Conservation (phyloP, 805 yeast species). For the Saccharomycopsis sp. region DNA sequence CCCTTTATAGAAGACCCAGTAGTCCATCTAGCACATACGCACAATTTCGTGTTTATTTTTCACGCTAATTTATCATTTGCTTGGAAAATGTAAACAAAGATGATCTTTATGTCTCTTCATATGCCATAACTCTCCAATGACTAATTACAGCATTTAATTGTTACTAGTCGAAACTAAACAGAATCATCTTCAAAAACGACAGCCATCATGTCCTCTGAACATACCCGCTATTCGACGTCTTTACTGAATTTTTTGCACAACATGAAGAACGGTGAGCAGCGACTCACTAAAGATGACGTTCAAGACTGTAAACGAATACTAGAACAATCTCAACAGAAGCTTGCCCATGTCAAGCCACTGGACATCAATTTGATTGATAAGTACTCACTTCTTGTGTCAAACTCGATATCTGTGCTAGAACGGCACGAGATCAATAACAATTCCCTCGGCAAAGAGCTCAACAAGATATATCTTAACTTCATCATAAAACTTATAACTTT, state of each 20-base stretch:
- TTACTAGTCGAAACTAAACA: too few relatives aligned
- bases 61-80: neutral
- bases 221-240: neutral
- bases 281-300: neutral
- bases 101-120: neutral
- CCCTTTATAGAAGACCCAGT: neutral
- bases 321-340: neutral
- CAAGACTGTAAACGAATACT: neutral
- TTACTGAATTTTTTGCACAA: neutral
- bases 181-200: too few relatives aligned
- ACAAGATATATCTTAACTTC: neutral
- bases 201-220: neutral
- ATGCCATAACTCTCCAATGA: too few relatives aligned
- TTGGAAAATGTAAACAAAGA: neutral
- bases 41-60: neutral
- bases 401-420: neutral
- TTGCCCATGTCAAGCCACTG: neutral
- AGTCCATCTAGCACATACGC: neutral
- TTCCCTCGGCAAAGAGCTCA: neutral
- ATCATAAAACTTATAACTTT: neutral
- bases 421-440: neutral
- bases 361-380: neutral
- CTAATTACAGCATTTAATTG: too few relatives aligned
- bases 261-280: neutral
- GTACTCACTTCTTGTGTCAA: neutral